Evolutionary conservation across 177 flowering plant species (phyloP).

Genomic region (Telopea speciosissima): DNA sequence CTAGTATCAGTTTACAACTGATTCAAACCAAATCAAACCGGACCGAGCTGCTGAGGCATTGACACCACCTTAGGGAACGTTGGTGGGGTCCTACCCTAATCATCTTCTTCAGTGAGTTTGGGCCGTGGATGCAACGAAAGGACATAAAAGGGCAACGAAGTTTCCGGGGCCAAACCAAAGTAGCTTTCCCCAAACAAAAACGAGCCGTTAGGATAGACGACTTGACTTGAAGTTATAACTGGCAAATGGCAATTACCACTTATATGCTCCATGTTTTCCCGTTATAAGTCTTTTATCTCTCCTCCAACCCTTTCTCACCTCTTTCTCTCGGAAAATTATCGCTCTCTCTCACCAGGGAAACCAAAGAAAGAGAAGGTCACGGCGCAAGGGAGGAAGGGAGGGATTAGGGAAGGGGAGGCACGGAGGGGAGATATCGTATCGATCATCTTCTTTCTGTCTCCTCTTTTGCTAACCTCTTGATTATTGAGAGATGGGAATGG

Average conservation of each 20-base stretch:
- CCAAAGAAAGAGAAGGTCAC: too few species aligned
- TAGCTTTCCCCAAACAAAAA: not conserved
- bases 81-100: too few species aligned
- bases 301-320: too few species aligned
- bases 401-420: not conserved
- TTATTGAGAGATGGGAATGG: not conserved
- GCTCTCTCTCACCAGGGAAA: too few species aligned
- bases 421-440: conserved; percentile 7
- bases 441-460: not conserved
- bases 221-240: not conserved
- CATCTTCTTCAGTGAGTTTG: too few species aligned
- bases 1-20: too few species aligned
- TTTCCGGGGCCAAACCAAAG: not conserved
- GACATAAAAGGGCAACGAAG: too few species aligned
- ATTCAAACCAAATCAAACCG: too few species aligned
- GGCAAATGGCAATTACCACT: not conserved
- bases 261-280: not conserved
- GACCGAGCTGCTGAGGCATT: too few species aligned
- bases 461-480: not conserved
- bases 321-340: not conserved
- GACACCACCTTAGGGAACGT: too few species aligned
- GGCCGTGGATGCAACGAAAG: too few species aligned
- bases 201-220: not conserved
- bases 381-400: not conserved
- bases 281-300: not conserved